phyloP scores from a whole-genome alignment of 495 filamentous ascomycete species.

The Neurospora sp. region DNA sequence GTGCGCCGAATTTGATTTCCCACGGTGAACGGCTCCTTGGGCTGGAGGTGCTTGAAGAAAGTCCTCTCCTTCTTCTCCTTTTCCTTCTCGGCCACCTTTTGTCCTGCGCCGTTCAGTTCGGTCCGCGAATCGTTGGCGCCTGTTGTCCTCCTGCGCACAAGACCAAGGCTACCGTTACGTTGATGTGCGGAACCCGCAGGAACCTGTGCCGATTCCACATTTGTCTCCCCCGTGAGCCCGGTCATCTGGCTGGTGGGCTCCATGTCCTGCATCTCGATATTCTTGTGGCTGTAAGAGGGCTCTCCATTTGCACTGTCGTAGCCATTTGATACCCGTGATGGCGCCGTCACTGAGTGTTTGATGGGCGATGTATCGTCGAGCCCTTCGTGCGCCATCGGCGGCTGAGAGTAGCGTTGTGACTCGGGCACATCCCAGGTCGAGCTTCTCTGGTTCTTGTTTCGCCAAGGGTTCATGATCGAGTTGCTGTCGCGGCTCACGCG shows the following conservation, averaged over 20 bases:
- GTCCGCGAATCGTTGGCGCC: not conserved
- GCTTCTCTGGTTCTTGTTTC: slow-evolving; percentile 13
- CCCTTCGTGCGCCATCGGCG: not conserved
- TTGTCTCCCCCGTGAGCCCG: slow-evolving; percentile 1
- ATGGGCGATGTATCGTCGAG: not conserved
- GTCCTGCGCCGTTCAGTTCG: not conserved
- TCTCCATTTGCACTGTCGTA: not conserved
- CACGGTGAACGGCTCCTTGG: slow-evolving; percentile 49
- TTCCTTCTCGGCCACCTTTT: not conserved
- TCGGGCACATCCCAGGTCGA: slow-evolving; percentile 10
- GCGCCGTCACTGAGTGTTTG: slow-evolving; percentile 6
- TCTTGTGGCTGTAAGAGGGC: not conserved
- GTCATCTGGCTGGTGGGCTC: slow-evolving; percentile 3
- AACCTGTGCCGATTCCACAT: not conserved
- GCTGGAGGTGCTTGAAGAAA: slow-evolving; percentile 32
- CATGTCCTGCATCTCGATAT: slow-evolving; percentile 1
- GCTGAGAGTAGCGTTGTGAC: not conserved
- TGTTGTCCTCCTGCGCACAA: not conserved
- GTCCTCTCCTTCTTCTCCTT: slow-evolving; percentile 27
- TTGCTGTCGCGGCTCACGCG: slow-evolving; percentile 15
- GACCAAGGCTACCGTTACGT: not conserved
- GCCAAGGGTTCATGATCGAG: slow-evolving; percentile 24
- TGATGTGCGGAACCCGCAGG: not conserved
- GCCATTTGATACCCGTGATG: not conserved
- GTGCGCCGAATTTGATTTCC: slow-evolving; percentile 59